Conservation (phyloP, 2,329 filamentous ascomycete species). For the Hyphodiscus sp. region DNA sequence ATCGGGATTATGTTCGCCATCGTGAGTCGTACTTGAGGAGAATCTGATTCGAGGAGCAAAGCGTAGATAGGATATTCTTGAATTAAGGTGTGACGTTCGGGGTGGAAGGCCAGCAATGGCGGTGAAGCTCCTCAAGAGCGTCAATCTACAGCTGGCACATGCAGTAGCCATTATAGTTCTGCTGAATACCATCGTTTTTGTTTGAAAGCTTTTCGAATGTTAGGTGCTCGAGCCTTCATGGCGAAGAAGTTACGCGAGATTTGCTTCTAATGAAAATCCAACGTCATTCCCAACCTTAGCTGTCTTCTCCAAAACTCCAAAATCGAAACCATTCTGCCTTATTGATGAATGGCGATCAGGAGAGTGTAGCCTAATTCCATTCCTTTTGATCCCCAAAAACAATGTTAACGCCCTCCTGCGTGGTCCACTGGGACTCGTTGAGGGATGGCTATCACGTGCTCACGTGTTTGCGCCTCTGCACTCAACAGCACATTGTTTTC, state of each 20-base stretch:
- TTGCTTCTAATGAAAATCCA: not conserved
- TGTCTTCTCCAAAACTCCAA: not conserved
- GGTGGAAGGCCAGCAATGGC: constrained; percentile 18
- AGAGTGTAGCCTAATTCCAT: no score
- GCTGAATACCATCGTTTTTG: constrained; percentile 22
- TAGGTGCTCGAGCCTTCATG: not conserved
- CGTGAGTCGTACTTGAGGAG: constrained; percentile 9
- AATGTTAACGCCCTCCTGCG: no score
- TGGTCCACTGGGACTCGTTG: no score
- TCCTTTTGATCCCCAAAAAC: no score
- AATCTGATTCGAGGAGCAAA: constrained; percentile 8
- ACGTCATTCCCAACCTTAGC: not conserved
- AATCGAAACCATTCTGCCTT: no score
- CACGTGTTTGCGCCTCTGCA: no score
- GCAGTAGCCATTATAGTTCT: constrained; percentile 25
- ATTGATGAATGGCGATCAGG: no score
- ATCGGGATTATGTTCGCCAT: constrained; percentile 1
- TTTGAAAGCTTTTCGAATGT: not conserved
- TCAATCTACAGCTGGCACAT: constrained; percentile 28
- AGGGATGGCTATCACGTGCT: no score
- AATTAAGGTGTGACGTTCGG: constrained; percentile 8
- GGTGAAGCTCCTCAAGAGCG: constrained; percentile 24
- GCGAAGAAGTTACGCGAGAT: not conserved
- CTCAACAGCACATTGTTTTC: no score
- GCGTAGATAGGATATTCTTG: constrained; percentile 5